Evolutionary conservation across 1,139 yeast genomes (phyloP), one percentile per base, ranked within the genome.

Genomic region (Kluyveromyces marxianus): DNA sequence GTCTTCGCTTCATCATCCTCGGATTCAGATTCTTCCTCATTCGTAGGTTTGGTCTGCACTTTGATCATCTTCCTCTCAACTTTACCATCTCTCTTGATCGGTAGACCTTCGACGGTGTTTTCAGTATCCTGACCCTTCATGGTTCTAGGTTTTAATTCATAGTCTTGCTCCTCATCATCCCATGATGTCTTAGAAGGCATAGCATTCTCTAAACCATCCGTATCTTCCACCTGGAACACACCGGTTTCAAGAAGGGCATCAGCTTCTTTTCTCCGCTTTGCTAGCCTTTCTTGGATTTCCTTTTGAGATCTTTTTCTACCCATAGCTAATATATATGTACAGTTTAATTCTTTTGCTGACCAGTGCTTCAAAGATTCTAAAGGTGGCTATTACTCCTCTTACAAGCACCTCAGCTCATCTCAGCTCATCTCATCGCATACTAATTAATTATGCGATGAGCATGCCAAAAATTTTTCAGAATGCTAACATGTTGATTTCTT

Each of bases 11-110:
- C 59, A 31, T 59, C 61, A 41, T 60, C 66, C 7, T 58, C 57
- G 10, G 50, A 60, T 27, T 54, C 59, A 21, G 57, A 63, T 29
- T 60, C 60, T 10, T 55, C 63, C 60, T 42, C 58, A 50, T 46
- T 51, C 56, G 24, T 51, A 56, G 56, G 59, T 26, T 51, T 43
- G n/a, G 45, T 38, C 27, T 55, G 60, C 25, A 52, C 60, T 25
- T 64, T 63, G 31, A 62, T 63, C 40, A 69, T 55, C 8, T 80
- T 83, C 58, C 95, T 70, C 62, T 83, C 79, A 24, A 92, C 69
- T 45, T 71, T 75, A 49, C 96, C 96, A 50, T 79, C 71, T 26
- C 75, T 74, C 59, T 86, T 88, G 46, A 90, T 86, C 0, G 98
- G 97, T 50, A 90, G 72, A 7, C 86, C 82, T 60, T 86, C 96